Evolutionary conservation across 768 basidiomycete genomes (phyloP).

Genomic region (Boletellus emodensis): DNA sequence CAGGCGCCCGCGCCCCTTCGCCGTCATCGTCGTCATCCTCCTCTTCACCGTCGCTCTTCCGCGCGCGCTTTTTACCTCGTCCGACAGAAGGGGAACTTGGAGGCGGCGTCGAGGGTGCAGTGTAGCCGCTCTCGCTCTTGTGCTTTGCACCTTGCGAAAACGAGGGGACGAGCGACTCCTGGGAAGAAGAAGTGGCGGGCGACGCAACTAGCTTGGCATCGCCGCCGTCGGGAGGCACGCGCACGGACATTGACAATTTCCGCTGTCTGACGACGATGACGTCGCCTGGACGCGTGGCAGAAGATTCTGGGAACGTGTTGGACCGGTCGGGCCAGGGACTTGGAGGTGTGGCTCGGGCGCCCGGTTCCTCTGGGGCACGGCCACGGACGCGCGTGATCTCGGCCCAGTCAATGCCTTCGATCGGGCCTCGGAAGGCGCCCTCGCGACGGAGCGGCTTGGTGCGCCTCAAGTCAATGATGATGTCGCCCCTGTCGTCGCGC

Average conservation of each 20-base stretch:
- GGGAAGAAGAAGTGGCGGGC: too few relatives aligned
- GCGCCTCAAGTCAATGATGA: constrained; percentile 10
- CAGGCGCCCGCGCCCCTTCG: background rate
- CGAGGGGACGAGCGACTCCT: background rate
- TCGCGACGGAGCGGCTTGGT: constrained; percentile 15
- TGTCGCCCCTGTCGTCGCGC: constrained; percentile 15
- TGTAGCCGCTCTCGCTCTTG: background rate
- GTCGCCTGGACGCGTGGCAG: background rate
- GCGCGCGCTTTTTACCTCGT: constrained; percentile 16
- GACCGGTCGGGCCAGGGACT: constrained; percentile 11
- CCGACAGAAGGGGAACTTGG: constrained; percentile 9
- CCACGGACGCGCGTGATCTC: constrained; percentile 9
- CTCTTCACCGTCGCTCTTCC: constrained; percentile 7
- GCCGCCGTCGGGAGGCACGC: constrained; percentile 2
- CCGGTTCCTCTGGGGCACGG: constrained; percentile 7
- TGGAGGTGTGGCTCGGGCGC: background rate
- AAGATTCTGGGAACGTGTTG: background rate
- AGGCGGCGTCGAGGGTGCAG: constrained; percentile 2
- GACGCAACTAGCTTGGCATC: too few relatives aligned
- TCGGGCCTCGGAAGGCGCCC: constrained; percentile 17
- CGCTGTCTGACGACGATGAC: constrained; percentile 9
- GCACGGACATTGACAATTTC: background rate
- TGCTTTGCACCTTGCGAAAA: background rate
- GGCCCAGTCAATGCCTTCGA: constrained; percentile 7
- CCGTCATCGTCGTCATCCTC: background rate